Conservation (phyloP, 129 eudicot species). For the Scalesia atractyloides region DNA sequence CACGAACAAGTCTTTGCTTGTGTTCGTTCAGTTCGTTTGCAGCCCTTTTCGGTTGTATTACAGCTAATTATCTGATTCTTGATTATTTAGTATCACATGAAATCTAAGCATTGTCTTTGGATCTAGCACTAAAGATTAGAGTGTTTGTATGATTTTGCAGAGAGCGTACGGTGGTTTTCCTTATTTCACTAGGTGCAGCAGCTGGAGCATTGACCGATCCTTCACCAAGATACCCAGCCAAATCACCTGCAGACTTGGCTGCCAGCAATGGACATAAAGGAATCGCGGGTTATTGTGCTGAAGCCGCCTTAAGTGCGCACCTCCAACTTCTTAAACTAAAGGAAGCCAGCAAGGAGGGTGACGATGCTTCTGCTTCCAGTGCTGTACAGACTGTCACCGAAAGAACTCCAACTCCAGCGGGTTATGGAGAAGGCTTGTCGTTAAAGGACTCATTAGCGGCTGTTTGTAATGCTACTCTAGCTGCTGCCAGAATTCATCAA, state of each 20-base stretch:
- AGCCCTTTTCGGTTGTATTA: not conserved
- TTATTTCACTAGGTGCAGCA: slow-evolving; percentile 75
- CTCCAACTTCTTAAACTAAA: slow-evolving; percentile 58
- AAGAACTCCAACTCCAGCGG: slow-evolving; percentile 60
- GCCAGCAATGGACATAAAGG: slow-evolving; percentile 92
- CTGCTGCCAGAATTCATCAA: slow-evolving; percentile 93
- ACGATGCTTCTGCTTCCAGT: slow-evolving; percentile 33
- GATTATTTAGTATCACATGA: not conserved
- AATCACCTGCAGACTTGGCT: slow-evolving; percentile 89
- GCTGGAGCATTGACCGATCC: slow-evolving; percentile 96
- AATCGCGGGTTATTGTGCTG: slow-evolving; percentile 92
- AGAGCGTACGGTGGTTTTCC: slow-evolving; percentile 79
- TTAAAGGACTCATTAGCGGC: slow-evolving; percentile 92
- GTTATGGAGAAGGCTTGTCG: slow-evolving; percentile 67
- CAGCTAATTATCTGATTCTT: slow-evolving; percentile 1
- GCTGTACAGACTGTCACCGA: slow-evolving; percentile 77
- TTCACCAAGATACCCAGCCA: slow-evolving; percentile 73
- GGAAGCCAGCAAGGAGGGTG: slow-evolving; percentile 41
- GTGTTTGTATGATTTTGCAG: slow-evolving; percentile 36
- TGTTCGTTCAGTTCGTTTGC: too few species aligned
- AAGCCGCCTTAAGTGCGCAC: slow-evolving; percentile 72
- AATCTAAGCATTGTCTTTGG: not conserved
- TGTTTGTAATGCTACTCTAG: slow-evolving; percentile 94
- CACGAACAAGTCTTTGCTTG: too few species aligned
- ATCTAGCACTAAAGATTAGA: not conserved